A percentile compares a stretch with the other conserved stretches of the same genome.
Conservation (phyloP, 176 grass and related monocot species). For the Oryza rufipogon region DNA sequence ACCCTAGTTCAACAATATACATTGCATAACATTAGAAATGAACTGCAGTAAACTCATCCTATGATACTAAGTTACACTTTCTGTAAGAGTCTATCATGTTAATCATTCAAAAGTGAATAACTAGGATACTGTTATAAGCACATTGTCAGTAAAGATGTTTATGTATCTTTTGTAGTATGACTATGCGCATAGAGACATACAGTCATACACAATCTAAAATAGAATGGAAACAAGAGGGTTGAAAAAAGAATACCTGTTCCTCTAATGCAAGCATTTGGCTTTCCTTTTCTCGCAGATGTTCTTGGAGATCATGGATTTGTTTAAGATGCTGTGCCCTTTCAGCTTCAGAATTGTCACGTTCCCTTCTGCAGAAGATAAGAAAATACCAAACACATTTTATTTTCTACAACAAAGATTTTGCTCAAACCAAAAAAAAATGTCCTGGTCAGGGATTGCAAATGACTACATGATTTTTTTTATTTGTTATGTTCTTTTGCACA, state of each 20-base stretch:
- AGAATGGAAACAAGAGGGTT: constrained; percentile 22
- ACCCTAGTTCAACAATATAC: background rate
- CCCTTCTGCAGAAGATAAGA: constrained; percentile 73
- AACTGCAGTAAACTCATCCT: background rate
- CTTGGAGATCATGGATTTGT: constrained; percentile 90
- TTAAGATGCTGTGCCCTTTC: constrained; percentile 92
- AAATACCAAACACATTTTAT: constrained; percentile 8
- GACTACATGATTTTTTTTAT: background rate
- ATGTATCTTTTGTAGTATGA: background rate
- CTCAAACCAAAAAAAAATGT: background rate
- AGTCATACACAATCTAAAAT: constrained; percentile 13
- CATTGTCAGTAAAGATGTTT: background rate
- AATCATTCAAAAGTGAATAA: constrained; percentile 15
- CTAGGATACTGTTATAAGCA: background rate
- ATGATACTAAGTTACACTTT: background rate
- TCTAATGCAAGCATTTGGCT: constrained; percentile 82
- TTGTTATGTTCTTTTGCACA: background rate
- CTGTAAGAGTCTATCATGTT: constrained; percentile 3
- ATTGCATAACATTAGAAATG: background rate
- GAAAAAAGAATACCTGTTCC: constrained; percentile 72
- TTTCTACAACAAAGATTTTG: background rate
- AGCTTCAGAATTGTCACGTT: constrained; percentile 85
- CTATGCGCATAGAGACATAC: background rate
- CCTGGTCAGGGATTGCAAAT: background rate
- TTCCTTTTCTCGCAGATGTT: constrained; percentile 84